Conservation (phyloP, 345 rosid genomes). For the Odontarrhena argentea region DNA sequence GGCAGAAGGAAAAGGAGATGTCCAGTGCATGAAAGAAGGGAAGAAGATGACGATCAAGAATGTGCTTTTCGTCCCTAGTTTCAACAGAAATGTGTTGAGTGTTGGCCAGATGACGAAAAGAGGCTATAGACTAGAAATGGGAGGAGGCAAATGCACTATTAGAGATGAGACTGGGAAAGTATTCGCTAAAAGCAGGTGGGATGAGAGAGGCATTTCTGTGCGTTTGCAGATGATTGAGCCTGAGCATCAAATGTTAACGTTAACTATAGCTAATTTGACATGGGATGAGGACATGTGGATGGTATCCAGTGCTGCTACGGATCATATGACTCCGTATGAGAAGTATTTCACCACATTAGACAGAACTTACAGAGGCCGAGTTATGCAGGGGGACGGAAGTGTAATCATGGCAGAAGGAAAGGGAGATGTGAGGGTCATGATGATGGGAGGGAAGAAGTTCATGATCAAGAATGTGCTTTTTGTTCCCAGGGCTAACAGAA, state of each 20-base stretch:
- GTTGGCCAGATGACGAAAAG: neutral
- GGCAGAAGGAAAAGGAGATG: no score
- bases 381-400: neutral
- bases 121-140: neutral
- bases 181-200: neutral
- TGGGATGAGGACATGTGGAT: constrained; percentile 24
- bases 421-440: constrained; percentile 20
- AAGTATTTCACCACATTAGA: constrained; percentile 29
- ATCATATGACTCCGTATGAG: constrained; percentile 31
- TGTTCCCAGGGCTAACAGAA: constrained; percentile 17
- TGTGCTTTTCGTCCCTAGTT: neutral
- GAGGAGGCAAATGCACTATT: neutral
- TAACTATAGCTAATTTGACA: neutral
- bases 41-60: neutral
- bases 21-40: neutral
- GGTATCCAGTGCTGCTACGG: neutral
- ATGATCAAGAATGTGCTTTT: constrained; percentile 19
- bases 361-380: neutral
- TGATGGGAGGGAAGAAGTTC: constrained; percentile 8
- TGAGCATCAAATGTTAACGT: neutral
- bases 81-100: constrained; percentile 9
- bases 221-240: constrained; percentile 16
- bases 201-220: neutral
- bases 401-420: constrained; percentile 14
- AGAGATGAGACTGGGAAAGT: neutral